Base-by-base conservation (phyloP, 164 flowering plant genomes). In the Vitis rupestris region DNA sequence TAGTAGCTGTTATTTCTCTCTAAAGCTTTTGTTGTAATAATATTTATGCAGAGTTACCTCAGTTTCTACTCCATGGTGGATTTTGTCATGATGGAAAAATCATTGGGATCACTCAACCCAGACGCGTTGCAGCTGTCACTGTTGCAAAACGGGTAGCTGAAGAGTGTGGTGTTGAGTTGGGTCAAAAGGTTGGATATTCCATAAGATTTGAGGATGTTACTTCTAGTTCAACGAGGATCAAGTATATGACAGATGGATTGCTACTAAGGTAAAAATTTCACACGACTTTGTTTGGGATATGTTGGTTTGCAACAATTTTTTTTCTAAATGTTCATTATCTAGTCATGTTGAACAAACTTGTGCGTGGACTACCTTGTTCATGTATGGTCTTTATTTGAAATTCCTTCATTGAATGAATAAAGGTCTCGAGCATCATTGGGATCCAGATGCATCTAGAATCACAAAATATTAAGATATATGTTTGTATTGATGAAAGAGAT, bases 61-160 rank as follows among this genome's bases (percentile, higher is more conserved):
- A 95, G 71, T 95, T 83, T 79, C 75, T 93, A 55, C 87, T 71
- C 51, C 78, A 88, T 76, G 93, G 70, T 47, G 97, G 94, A 49
- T 90, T 91, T 69, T 89, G 91, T 69, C 81, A 74, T 30, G 84
- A 86, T 73, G 91, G 91, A 50, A 87, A 83, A 69, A 64, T 78
- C 57, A 83, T 91, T 72, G 98, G 97, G 66, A 73, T 95, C 70
- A 95, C 99, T 64, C 98, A 91, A 80, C 98, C 98, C 59, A 84
- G 98, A 65, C 91, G 97, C 72, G 98, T 95, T 60, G 97, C 97
- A 2, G 98, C 97, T 70, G 85, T 93, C 49, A 85, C 97, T 62
- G 97, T 95, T 72, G 99, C 99, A 11, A 91, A 91, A 78, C 85
- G 99, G 60, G 97, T 95, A 56, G 93, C 98, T 37, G 99, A 95